A percentile compares a stretch with the other conserved stretches of the same genome.
These are phyloP conservation scores for Backusella macrospora DNA, from an alignment of 192 early-diverging fungal species.

Conservation along the genomic window DNA sequence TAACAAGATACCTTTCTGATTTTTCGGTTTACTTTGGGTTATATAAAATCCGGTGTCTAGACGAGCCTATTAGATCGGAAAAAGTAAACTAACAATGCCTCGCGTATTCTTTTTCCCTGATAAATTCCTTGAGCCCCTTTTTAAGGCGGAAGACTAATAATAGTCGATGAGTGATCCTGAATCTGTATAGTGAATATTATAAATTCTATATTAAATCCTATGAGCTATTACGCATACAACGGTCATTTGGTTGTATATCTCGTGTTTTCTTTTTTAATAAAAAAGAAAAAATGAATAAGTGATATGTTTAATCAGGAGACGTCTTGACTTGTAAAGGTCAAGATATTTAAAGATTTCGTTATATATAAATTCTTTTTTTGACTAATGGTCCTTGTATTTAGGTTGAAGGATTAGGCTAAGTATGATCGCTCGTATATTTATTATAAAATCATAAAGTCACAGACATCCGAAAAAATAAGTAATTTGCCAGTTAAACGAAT, in stretches of 20 bases:
- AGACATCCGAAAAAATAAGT: background rate
- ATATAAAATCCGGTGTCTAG: background rate
- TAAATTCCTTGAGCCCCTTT: conserved; percentile 1
- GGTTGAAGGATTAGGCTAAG: background rate
- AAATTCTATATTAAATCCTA: background rate
- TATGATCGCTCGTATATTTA: background rate
- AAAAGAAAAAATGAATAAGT: background rate
- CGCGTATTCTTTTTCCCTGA: conserved; percentile 13
- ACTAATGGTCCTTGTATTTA: background rate
- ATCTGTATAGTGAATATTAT: background rate
- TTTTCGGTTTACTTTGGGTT: background rate
- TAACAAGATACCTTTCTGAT: background rate
- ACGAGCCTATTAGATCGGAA: background rate
- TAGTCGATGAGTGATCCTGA: background rate
- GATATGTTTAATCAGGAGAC: background rate
- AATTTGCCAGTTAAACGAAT: conserved; percentile 9
- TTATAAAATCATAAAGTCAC: background rate
- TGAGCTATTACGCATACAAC: background rate
- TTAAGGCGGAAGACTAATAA: background rate
- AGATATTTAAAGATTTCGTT: background rate
- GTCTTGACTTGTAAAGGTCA: background rate
- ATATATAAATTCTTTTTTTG: background rate
- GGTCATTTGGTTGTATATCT: background rate
- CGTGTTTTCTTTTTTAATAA: background rate
- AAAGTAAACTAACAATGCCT: background rate